phyloP scores from a whole-genome alignment of 2,329 filamentous ascomycete species.

The Fusarium liriodendri region DNA sequence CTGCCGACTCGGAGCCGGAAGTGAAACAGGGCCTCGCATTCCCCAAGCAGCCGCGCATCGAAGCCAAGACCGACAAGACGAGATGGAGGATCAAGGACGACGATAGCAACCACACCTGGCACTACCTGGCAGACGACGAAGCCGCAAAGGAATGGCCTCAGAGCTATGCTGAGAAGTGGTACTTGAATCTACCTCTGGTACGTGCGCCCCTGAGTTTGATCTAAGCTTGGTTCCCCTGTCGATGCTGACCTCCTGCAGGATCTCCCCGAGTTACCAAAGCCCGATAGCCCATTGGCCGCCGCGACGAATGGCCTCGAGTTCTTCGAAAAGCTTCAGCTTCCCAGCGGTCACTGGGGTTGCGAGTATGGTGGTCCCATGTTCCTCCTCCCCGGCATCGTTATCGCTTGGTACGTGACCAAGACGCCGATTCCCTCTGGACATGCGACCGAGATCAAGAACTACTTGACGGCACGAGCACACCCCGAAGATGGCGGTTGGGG shows the following conservation, averaged over 20 bases:
- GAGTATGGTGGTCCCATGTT: slow-evolving; percentile 99
- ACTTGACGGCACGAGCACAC: slow-evolving; percentile 86
- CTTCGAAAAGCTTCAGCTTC: slow-evolving; percentile 89
- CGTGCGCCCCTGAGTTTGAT: slow-evolving; percentile 11
- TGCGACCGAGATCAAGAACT: slow-evolving; percentile 90
- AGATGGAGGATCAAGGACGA: slow-evolving; percentile 90
- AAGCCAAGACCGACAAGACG: slow-evolving; percentile 77
- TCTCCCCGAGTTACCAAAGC: slow-evolving; percentile 76
- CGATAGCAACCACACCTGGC: slow-evolving; percentile 90
- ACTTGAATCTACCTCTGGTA: slow-evolving; percentile 83
- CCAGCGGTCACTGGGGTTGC: slow-evolving; percentile 93
- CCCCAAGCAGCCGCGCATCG: slow-evolving; percentile 61
- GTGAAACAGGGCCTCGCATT: slow-evolving; percentile 46
- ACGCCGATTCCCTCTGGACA: slow-evolving; percentile 85
- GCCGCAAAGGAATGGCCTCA: slow-evolving; percentile 85
- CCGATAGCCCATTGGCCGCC: slow-evolving; percentile 79
- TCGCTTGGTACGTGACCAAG: slow-evolving; percentile 89
- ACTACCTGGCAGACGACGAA: slow-evolving; percentile 83
- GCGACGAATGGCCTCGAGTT: slow-evolving; percentile 87
- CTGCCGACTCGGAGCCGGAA: slow-evolving; percentile 51
- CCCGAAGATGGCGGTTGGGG: slow-evolving; percentile 97
- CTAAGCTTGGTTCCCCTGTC: not conserved
- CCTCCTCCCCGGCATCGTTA: slow-evolving; percentile 84
- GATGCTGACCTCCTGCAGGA: slow-evolving; percentile 61
- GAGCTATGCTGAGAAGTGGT: slow-evolving; percentile 88